Evolutionary conservation across 805 yeast species (phyloP).

Genomic region (Saccharomyces kudriavzevii): DNA sequence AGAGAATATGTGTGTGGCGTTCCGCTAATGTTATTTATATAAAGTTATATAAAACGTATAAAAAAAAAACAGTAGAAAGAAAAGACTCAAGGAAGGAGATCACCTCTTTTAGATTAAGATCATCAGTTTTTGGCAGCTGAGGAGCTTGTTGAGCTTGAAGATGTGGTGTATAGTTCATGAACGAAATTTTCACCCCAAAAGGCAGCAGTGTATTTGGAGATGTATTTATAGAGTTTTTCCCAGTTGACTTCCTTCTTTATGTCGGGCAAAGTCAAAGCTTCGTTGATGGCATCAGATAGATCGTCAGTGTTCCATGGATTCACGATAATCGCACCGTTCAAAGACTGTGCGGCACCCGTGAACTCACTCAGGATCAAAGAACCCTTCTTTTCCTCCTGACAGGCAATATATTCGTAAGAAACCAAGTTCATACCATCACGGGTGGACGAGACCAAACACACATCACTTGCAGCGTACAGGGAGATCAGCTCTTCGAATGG

Average conservation of each 20-base stretch:
- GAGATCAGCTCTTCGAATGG: slow-evolving; percentile 89
- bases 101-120: background rate
- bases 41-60: background rate
- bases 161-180: slow-evolving; percentile 57
- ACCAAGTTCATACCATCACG: slow-evolving; percentile 99
- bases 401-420: slow-evolving; percentile 91
- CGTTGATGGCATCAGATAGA: slow-evolving; percentile 73
- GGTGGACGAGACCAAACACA: slow-evolving; percentile 86
- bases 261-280: slow-evolving; percentile 74
- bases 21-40: background rate
- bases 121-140: background rate
- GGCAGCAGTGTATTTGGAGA: slow-evolving; percentile 87
- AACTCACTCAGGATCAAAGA: slow-evolving; percentile 84
- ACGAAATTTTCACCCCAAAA: slow-evolving; percentile 98
- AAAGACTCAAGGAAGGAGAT: background rate
- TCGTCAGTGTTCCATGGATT: slow-evolving; percentile 99
- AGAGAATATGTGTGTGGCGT: background rate
- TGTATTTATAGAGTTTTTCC: slow-evolving; percentile 75
- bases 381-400: slow-evolving; percentile 82
- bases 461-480: slow-evolving; percentile 77
- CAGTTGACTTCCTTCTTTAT: slow-evolving; percentile 77
- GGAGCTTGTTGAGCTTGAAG: background rate
- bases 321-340: slow-evolving; percentile 87
- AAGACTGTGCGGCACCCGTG: slow-evolving; percentile 98
- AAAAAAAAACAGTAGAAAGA: background rate